A percentile compares a stretch with the other conserved stretches of the same genome.
Conservation (phyloP, 176 grass and related monocot species). For the Zoysia pacifica region DNA sequence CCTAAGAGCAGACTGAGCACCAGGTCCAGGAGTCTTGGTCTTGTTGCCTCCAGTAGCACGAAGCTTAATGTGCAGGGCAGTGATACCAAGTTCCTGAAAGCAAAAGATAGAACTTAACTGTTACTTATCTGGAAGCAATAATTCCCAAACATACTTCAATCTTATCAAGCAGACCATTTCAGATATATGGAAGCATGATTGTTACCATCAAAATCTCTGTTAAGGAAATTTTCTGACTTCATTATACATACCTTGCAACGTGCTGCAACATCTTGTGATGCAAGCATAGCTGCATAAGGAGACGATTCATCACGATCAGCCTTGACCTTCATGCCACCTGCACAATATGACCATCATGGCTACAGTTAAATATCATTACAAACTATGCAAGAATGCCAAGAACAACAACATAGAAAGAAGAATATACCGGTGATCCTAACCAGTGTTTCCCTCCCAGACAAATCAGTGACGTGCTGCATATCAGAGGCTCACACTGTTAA, state of each 20-base stretch:
- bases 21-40: constrained; percentile 85
- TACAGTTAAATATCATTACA: background rate
- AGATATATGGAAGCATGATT: background rate
- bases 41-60: constrained; percentile 91
- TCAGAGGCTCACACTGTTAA: background rate
- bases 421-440: constrained; percentile 75
- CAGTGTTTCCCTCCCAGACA: constrained; percentile 79
- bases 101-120: background rate
- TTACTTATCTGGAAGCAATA: background rate
- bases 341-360: background rate
- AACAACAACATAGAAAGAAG: background rate
- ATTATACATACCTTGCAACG: constrained; percentile 64
- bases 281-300: constrained; percentile 96
- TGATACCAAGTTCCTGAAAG: constrained; percentile 81
- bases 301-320: constrained; percentile 92
- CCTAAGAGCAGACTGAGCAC: constrained; percentile 87
- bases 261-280: constrained; percentile 76
- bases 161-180: background rate
- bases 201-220: background rate
- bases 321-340: constrained; percentile 95
- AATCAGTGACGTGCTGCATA: constrained; percentile 78
- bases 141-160: background rate
- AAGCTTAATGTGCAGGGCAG: constrained; percentile 80
- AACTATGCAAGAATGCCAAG: no score
- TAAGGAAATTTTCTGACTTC: background rate